A percentile compares a stretch with the other conserved stretches of the same genome.
Evolutionary conservation across 2,329 filamentous ascomycete genomes (phyloP).

Genomic region (Bisporella sp.): DNA sequence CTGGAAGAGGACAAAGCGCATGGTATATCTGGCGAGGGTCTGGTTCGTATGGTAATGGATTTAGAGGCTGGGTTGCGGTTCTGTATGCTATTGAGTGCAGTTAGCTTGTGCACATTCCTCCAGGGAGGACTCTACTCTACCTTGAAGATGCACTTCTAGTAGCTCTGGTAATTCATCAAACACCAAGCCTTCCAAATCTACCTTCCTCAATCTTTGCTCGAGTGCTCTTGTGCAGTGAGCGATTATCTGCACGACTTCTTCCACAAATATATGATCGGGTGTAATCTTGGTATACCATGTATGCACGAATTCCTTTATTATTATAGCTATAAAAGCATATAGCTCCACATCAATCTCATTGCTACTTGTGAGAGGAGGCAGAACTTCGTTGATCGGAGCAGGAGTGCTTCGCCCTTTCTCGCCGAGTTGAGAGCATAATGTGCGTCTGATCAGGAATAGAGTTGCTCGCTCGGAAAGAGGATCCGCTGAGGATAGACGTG

Average conservation of each 20-base stretch:
- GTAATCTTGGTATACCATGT: constrained; percentile 93
- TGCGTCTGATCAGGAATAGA: constrained; percentile 70
- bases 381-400: constrained; percentile 68
- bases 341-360: constrained; percentile 91
- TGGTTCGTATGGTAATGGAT: constrained; percentile 51
- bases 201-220: constrained; percentile 74
- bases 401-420: constrained; percentile 47
- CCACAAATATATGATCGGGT: constrained; percentile 78
- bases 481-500: constrained; percentile 34
- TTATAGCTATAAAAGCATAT: constrained; percentile 84
- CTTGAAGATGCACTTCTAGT: constrained; percentile 70
- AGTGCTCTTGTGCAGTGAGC: constrained; percentile 85
- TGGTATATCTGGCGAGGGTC: constrained; percentile 72
- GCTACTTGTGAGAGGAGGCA: constrained; percentile 88
- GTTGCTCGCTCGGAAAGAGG: constrained; percentile 74
- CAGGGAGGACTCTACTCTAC: constrained; percentile 39
- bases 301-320: constrained; percentile 84
- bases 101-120: constrained; percentile 4
- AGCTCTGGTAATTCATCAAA: constrained; percentile 84
- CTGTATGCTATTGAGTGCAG: constrained; percentile 56
- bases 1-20: constrained; percentile 72
- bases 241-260: constrained; percentile 82
- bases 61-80: constrained; percentile 51
- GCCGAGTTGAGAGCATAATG: constrained; percentile 66
- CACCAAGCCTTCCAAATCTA: constrained; percentile 76